A percentile compares a stretch with the other conserved stretches of the same genome.
Conservation (phyloP, 768 basidiomycete genomes). For the Sporobolomyces roseus region DNA sequence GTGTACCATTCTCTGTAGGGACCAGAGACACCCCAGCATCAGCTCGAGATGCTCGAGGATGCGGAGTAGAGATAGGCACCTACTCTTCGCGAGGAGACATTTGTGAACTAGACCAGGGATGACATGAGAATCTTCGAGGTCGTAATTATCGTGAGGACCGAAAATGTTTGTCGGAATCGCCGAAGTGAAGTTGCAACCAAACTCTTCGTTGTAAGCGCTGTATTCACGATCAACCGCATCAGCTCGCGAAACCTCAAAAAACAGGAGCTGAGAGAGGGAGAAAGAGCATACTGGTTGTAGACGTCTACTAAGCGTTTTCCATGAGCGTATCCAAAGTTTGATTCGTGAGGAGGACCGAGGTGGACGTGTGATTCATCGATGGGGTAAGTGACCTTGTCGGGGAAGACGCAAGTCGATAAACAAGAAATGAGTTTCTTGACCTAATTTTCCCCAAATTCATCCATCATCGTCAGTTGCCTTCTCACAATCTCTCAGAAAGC, state of each 20-base stretch:
- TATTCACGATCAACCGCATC: background rate
- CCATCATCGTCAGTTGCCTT: background rate
- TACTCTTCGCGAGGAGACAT: conserved; percentile 85
- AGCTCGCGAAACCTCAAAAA: background rate
- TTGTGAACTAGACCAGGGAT: conserved; percentile 92
- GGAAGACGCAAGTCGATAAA: conserved; percentile 95
- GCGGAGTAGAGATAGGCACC: conserved; percentile 36
- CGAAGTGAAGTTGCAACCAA: conserved; percentile 88
- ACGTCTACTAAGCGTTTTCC: conserved; percentile 94
- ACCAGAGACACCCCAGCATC: too few species aligned
- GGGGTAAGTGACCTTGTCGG: conserved; percentile 89
- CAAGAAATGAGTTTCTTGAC: conserved; percentile 83
- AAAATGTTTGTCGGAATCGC: conserved; percentile 98
- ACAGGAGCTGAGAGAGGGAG: background rate
- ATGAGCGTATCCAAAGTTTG: conserved; percentile 95
- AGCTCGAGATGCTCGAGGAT: too few species aligned
- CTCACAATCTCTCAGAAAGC: background rate
- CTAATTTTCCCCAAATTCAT: conserved; percentile 20
- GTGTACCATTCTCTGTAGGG: conserved; percentile 65
- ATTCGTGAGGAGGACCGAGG: conserved; percentile 81
- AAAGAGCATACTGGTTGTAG: conserved; percentile 71
- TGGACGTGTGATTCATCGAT: conserved; percentile 91
- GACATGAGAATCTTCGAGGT: conserved; percentile 85
- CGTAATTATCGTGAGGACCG: conserved; percentile 89
- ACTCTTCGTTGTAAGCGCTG: conserved; percentile 94